phyloP scores from a whole-genome alignment of 345 rosid genomes.

The Hibiscus mutabilis region DNA sequence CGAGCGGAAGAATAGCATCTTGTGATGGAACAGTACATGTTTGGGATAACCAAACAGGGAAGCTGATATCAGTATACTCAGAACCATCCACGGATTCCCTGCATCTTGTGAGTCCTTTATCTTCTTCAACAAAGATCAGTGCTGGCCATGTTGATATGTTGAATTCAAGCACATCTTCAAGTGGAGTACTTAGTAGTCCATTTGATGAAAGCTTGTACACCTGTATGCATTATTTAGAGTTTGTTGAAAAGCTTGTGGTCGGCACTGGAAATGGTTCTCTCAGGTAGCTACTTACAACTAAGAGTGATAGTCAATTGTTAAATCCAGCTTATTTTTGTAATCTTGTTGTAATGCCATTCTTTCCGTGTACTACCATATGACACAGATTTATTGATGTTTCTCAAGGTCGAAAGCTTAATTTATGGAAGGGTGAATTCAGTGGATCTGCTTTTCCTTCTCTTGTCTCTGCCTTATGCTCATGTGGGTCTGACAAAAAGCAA shows the following conservation, averaged over 20 bases:
- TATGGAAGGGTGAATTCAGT: slow-evolving; percentile 69
- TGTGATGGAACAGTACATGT: slow-evolving; percentile 95
- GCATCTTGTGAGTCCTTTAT: slow-evolving; percentile 37
- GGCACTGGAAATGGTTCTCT: slow-evolving; percentile 90
- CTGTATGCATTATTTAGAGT: slow-evolving; percentile 68
- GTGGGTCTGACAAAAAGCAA: slow-evolving; percentile 46
- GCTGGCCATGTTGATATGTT: slow-evolving; percentile 44
- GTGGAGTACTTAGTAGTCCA: slow-evolving; percentile 57
- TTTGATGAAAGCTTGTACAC: slow-evolving; percentile 85
- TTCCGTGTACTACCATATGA: slow-evolving; percentile 5
- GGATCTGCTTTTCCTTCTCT: slow-evolving; percentile 74
- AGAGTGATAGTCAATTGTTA: neutral
- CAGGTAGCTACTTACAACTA: slow-evolving; percentile 40
- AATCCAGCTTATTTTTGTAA: slow-evolving; percentile 8
- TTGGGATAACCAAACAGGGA: slow-evolving; percentile 81
- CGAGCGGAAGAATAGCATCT: slow-evolving; percentile 81
- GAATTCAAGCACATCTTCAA: slow-evolving; percentile 53
- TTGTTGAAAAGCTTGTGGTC: slow-evolving; percentile 51
- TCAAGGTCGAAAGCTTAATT: slow-evolving; percentile 72
- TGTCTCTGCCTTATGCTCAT: slow-evolving; percentile 75
- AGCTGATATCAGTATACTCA: slow-evolving; percentile 56
- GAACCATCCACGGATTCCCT: slow-evolving; percentile 55
- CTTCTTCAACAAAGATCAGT: slow-evolving; percentile 38
- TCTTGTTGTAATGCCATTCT: slow-evolving; percentile 6
- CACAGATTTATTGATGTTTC: slow-evolving; percentile 67